Evolutionary conservation across 306 rosid genomes (phyloP), one percentile per base, ranked within the genome.

Genomic region (Cicer bijugum): DNA sequence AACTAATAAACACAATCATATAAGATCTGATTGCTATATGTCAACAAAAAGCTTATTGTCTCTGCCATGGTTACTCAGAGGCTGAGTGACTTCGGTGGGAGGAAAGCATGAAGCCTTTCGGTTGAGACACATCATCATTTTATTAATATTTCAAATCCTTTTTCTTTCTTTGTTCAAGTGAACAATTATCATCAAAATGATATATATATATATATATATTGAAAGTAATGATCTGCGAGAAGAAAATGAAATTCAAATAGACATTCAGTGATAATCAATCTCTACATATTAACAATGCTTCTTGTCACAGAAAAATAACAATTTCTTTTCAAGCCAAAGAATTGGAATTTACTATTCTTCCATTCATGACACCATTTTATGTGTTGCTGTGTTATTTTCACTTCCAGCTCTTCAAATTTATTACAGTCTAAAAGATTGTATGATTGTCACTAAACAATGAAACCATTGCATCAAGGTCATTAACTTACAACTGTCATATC

Each of bases 61-160:
- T 77, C 51, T 68, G 66, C 33, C n/a, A 19, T 72, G 72, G 55
- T 67, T 53, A 6, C 77, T 45, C 9, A 11, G 40, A 28, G 44
- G 53, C 39, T 12, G 66, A 76, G 53, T 75, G 76, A 23, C 44
- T 19, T 62, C 42, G 52, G 12, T 33, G 63, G 62, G 17, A 16
- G 56, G 14, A 45, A 17, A 44, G 23, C 6, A 69, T 33, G 77
- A 62, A 53, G 39, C 33, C 33, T 53, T 61, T 69, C 38, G 5
- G 23, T 69, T 74, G 58, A 19, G 51, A 40, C 15, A 7, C 9
- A 20, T 47, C 67, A 39, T 67, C 39, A 48, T 53, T 28, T 28
- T 28, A 28, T 28, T 28, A 28, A 28, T 28, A 28, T 28, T 28
- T 0, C 35, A 28, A 28, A 4, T 28, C 35, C 35, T 28, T 28